Evolutionary conservation across 371 early-diverging fungal genomes (phyloP).

Genomic region (Circinella umbellata): DNA sequence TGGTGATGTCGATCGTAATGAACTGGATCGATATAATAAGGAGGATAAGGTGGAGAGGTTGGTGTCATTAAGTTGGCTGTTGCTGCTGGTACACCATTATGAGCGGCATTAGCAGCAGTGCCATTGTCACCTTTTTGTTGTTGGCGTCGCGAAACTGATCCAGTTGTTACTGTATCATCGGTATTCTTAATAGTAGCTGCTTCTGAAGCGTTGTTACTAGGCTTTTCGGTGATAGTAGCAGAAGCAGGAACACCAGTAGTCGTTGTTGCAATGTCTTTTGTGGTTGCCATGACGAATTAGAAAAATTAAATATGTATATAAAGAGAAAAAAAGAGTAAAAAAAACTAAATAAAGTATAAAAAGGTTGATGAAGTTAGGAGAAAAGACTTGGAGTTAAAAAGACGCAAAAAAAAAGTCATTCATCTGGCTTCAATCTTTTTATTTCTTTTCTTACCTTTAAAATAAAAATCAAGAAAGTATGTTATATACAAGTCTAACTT

Average conservation of each 20-base stretch:
- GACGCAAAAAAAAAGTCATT: neutral
- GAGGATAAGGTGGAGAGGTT: conserved; percentile 48
- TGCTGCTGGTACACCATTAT: neutral
- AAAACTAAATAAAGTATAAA: neutral
- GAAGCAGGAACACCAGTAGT: neutral
- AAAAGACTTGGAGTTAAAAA: neutral
- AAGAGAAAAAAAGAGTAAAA: neutral
- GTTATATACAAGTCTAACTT: too few relatives aligned
- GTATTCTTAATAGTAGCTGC: neutral
- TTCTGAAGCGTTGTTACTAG: neutral
- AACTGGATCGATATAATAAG: conserved; percentile 36
- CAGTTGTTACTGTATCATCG: neutral
- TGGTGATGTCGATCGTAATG: conserved; percentile 23
- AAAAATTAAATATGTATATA: neutral
- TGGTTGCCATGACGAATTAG: neutral
- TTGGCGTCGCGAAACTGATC: conserved; percentile 5
- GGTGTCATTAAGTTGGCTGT: conserved; percentile 25
- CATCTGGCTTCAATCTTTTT: conserved; percentile 2
- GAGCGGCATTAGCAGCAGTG: neutral
- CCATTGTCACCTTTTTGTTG: neutral
- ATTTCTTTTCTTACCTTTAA: neutral
- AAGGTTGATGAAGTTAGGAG: conserved; percentile 5
- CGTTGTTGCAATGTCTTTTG: neutral
- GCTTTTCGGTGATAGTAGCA: neutral
- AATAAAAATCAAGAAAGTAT: too few relatives aligned